Evolutionary conservation across 2,329 filamentous ascomycete species (phyloP), one percentile per base, ranked within the genome.

Genomic region (Penicillium corylophilum): DNA sequence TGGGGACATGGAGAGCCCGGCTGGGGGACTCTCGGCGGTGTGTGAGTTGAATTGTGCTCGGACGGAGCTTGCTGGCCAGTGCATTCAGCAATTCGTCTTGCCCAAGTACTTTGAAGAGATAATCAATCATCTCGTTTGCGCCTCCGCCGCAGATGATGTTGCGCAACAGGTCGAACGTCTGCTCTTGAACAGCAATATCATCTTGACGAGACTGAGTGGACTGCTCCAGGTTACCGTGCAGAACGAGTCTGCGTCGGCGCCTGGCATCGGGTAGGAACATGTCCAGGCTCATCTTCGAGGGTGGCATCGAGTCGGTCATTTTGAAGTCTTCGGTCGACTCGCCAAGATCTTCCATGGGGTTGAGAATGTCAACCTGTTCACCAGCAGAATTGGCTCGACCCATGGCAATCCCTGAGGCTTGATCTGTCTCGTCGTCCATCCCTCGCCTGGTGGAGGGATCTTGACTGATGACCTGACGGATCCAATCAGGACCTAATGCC

Each of bases 151-250:
- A 88, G 59, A 96, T 89, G 28, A 97, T 78, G 70, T 99, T 99
- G 48, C 93, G 83, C 56, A 99, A 84, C 61, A 97, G 87, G 62
- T 95, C 88, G 16, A 97, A 82, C 0, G 87, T 89, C 71, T 97
- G 92, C 67, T 96, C 90, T 72, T 97, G 93, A 24, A 96, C 88
- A 2, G 86, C 86, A 33, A 92, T 79, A 59, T 95, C 89, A 59
- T 96, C 88, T 59, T 85, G 85, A 46, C 87, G 82, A 16, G 86
- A 84, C 65, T 86, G 86, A 26, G 85, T 80, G 22, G 80, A 77
- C 20, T 85, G 82, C 55, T 88, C 87, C 41, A 86, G 74, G 65
- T 94, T 89, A 13, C 81, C 78, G 46, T 89, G 86, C 51, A 85
- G 66, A 23, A 78, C 63, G 23, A 73, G 66, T 48, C 71, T 73